A percentile compares a stretch with the other conserved stretches of the same genome.
Conservation (phyloP, 2,329 filamentous ascomycete species). For the Penicillium digitatum region DNA sequence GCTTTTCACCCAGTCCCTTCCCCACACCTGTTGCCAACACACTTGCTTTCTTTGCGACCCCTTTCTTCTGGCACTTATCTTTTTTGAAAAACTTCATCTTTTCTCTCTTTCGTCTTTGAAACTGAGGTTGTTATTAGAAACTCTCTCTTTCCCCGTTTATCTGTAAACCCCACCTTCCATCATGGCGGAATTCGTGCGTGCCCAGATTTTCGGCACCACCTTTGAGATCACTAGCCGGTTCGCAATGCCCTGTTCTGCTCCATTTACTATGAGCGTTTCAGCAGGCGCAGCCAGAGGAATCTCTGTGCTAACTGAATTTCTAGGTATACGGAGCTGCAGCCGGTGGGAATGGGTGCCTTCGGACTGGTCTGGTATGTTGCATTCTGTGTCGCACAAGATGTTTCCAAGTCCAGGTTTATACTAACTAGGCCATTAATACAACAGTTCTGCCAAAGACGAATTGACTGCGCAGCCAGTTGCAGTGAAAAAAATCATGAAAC, state of each 20-base stretch:
- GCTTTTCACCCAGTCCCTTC: slow-evolving; percentile 26
- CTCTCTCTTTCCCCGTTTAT: slow-evolving; percentile 11
- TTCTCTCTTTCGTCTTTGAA: not conserved
- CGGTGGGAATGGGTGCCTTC: slow-evolving; percentile 98
- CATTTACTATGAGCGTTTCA: not conserved
- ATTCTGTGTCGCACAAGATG: slow-evolving; percentile 6
- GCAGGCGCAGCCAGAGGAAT: not conserved
- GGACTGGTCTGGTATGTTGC: slow-evolving; percentile 84
- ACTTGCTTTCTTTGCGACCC: slow-evolving; percentile 15
- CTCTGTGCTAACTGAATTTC: slow-evolving; percentile 7
- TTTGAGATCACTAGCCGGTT: slow-evolving; percentile 99
- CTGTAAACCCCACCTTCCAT: slow-evolving; percentile 35
- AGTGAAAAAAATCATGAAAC: slow-evolving; percentile 99
- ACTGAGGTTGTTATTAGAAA: slow-evolving; percentile 6
- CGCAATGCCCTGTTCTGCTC: slow-evolving; percentile 11
- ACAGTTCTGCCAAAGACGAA: slow-evolving; percentile 92
- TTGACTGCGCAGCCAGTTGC: slow-evolving; percentile 95
- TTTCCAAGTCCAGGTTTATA: not conserved
- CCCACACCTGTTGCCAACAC: slow-evolving; percentile 28
- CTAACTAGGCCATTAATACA: slow-evolving; percentile 17
- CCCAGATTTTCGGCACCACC: slow-evolving; percentile 98
- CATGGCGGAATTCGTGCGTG: slow-evolving; percentile 99
- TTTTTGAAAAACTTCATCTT: not conserved
- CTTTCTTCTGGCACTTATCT: slow-evolving; percentile 6
- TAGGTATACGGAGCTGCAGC: slow-evolving; percentile 96